Evolutionary conservation across 2,329 filamentous ascomycete genomes (phyloP).

Genomic region (Aspergillus ibericus): DNA sequence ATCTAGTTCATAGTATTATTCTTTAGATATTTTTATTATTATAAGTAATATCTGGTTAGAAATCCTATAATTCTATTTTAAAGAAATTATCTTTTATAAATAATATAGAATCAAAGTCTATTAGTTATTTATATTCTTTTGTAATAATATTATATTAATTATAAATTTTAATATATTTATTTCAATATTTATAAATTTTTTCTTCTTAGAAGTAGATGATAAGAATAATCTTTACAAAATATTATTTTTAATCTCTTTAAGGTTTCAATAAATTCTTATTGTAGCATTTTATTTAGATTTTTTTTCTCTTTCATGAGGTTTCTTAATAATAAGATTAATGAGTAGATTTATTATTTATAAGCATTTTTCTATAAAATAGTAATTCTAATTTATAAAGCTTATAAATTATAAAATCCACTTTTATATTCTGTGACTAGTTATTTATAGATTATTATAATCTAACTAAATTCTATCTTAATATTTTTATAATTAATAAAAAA

Average conservation of each 20-base stretch:
- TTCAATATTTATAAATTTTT: no score
- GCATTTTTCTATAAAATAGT: not conserved
- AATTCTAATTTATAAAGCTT: not conserved
- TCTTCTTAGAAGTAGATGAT: not conserved
- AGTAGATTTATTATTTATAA: not conserved
- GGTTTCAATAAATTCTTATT: not conserved
- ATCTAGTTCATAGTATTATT: constrained; percentile 3
- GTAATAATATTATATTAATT: not conserved
- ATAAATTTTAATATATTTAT: not conserved
- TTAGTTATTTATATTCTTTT: not conserved
- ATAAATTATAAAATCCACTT: not conserved
- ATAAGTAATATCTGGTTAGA: not conserved
- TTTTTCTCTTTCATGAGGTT: not conserved
- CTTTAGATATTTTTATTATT: constrained; percentile 1
- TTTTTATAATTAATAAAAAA: not conserved
- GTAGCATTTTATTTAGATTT: not conserved
- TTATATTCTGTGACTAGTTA: not conserved
- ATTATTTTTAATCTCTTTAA: not conserved
- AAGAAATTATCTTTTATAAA: not conserved
- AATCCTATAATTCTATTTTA: not conserved
- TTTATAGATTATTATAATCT: not conserved
- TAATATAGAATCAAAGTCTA: constrained; percentile 3
- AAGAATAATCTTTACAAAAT: not conserved
- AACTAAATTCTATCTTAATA: not conserved
- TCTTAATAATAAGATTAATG: not conserved